A percentile compares a stretch with the other conserved stretches of the same genome.
Conservation (phyloP, 2,329 filamentous ascomycete genomes). For the Ophiostoma pallidulum region DNA sequence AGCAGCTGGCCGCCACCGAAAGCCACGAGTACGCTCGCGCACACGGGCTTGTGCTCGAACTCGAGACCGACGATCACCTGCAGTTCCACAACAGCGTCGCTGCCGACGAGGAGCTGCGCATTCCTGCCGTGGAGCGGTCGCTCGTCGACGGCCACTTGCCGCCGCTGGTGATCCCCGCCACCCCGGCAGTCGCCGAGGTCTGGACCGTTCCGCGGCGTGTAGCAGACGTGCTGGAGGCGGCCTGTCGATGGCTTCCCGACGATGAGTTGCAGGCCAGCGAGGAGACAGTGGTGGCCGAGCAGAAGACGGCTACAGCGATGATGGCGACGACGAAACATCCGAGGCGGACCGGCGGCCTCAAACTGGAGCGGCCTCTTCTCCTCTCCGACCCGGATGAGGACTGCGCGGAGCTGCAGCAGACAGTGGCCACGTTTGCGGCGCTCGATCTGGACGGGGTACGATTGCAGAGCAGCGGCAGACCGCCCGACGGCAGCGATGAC, state of each 20-base stretch:
- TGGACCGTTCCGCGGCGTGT: slow-evolving; percentile 10
- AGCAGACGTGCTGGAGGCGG: neutral
- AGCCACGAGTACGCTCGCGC: slow-evolving; percentile 6
- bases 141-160: slow-evolving; percentile 7
- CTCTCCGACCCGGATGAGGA: slow-evolving; percentile 8
- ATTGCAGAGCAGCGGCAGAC: neutral
- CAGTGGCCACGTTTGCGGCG: too few relatives aligned
- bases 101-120: neutral
- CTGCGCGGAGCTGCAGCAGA: slow-evolving; percentile 6
- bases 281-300: neutral
- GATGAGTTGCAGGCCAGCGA: neutral
- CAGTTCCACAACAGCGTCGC: slow-evolving; percentile 1
- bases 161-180: neutral
- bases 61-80: slow-evolving; percentile 9
- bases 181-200: slow-evolving; percentile 3
- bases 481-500: neutral
- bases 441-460: too few relatives aligned
- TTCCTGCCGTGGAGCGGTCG: neutral
- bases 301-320: too few relatives aligned
- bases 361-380: slow-evolving; percentile 12
- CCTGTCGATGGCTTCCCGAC: neutral
- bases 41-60: slow-evolving; percentile 5
- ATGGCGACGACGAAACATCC: too few relatives aligned
- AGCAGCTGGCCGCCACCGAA: neutral
- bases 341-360: neutral